Conservation (phyloP, 2,329 filamentous ascomycete species). For the Fusarium xyrophilum region DNA sequence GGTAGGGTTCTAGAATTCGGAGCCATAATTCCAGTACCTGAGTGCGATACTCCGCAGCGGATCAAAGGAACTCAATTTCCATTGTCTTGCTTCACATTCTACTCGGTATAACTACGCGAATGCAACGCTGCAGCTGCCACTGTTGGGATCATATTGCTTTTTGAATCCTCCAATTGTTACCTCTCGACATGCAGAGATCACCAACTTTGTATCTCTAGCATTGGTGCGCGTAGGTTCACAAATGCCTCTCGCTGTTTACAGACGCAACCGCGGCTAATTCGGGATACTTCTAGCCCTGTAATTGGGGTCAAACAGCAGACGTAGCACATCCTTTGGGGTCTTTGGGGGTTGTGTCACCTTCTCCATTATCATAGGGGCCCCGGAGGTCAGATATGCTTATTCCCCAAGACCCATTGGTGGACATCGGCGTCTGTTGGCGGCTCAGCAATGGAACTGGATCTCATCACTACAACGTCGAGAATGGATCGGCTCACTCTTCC, state of each 20-base stretch:
- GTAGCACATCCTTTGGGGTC: not conserved
- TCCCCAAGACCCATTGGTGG: not conserved
- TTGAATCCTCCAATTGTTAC: too few species aligned
- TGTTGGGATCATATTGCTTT: not conserved
- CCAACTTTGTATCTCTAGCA: not conserved
- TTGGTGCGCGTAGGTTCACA: not conserved
- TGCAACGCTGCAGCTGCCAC: not conserved
- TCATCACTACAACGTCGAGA: not conserved
- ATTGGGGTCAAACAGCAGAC: not conserved
- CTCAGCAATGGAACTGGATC: conserved; percentile 15
- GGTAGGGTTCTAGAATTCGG: conserved; percentile 1
- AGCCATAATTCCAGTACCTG: not conserved
- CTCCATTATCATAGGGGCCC: not conserved
- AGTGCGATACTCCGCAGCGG: not conserved
- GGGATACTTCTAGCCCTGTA: not conserved
- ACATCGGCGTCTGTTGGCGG: not conserved
- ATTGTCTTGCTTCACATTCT: too few species aligned
- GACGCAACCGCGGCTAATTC: not conserved
- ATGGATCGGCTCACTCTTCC: conserved; percentile 15
- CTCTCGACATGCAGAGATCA: not conserved
- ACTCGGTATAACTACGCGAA: not conserved
- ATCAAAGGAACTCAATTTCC: conserved; percentile 3
- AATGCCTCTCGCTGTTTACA: not conserved
- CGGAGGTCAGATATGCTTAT: not conserved
- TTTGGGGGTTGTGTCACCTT: conserved; percentile 1